These are phyloP conservation scores for Arxiozyma telluris DNA, from an alignment of 1,139 yeast genomes.

Conservation along the genomic window DNA sequence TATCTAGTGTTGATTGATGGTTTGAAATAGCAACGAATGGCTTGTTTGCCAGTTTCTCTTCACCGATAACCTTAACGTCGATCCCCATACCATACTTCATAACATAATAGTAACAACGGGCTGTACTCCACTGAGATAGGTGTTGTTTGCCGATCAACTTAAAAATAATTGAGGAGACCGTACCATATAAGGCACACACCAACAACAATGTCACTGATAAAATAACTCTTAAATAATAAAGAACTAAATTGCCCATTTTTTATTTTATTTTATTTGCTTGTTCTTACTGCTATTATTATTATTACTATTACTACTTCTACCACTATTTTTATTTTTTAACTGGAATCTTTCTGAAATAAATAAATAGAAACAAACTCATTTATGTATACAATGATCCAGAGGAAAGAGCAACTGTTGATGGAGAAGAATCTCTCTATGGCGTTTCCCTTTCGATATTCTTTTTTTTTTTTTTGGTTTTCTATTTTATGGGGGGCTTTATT, in stretches of 20 bases:
- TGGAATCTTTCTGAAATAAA: too few relatives aligned
- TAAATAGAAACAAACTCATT: too few relatives aligned
- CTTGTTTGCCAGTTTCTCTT: conserved; percentile 40
- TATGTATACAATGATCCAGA: too few relatives aligned
- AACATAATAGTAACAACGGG: conserved; percentile 62
- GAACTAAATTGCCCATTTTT: conserved; percentile 23
- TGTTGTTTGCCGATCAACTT: conserved; percentile 66
- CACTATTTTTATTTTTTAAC: too few relatives aligned
- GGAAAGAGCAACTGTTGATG: too few relatives aligned
- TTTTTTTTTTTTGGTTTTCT: too few relatives aligned
- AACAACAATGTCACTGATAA: conserved; percentile 45
- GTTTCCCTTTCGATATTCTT: too few relatives aligned
- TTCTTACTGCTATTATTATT: background rate
- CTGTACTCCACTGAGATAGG: conserved; percentile 83
- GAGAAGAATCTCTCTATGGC: too few relatives aligned
- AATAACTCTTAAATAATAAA: conserved; percentile 48
- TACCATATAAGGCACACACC: conserved; percentile 68
- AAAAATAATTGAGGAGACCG: conserved; percentile 59
- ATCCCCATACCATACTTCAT: conserved; percentile 59
- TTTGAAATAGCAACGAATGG: conserved; percentile 85
- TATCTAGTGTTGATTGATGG: conserved; percentile 87
- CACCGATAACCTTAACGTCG: conserved; percentile 57
- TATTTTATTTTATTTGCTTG: background rate
- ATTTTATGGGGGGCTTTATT: too few relatives aligned
- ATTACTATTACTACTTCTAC: too few relatives aligned